Evolutionary conservation across 2,329 filamentous ascomycete species (phyloP).

Genomic region (Aspergillus fischeri): DNA sequence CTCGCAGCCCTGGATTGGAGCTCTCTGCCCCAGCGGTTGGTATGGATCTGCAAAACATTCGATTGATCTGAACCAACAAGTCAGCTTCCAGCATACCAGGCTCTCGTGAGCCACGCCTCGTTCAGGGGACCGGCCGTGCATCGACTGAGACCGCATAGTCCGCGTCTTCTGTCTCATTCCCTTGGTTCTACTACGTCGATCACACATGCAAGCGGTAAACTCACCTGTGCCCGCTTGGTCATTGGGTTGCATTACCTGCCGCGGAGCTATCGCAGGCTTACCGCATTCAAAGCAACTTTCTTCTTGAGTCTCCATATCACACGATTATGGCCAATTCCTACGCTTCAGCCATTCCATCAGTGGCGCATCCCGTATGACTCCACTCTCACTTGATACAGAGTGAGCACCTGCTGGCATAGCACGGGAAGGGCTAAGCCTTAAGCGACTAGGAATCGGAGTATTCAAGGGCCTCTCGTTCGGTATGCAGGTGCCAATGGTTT

Average conservation of each 20-base stretch:
- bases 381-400: neutral
- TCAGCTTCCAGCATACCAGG: neutral
- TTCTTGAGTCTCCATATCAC: neutral
- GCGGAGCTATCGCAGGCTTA: neutral
- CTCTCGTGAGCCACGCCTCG: neutral
- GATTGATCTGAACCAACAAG: neutral
- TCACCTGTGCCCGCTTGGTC: neutral
- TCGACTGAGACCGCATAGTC: neutral
- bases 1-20: neutral
- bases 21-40: constrained; percentile 3
- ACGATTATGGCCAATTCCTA: neutral
- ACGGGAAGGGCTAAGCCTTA: neutral
- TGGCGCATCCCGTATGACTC: neutral
- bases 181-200: constrained; percentile 7
- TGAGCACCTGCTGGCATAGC: neutral
- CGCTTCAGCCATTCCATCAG: neutral
- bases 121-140: neutral
- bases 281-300: neutral
- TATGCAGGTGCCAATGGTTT: constrained; percentile 8
- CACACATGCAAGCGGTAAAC: constrained; percentile 7
- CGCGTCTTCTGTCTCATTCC: constrained; percentile 12
- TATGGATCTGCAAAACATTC: constrained; percentile 15
- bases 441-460: neutral
- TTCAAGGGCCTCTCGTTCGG: constrained; percentile 5
- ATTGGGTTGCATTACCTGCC: constrained; percentile 6